phyloP scores from a whole-genome alignment of 108 stramenopile species.

The Discostella stelligeroides region DNA sequence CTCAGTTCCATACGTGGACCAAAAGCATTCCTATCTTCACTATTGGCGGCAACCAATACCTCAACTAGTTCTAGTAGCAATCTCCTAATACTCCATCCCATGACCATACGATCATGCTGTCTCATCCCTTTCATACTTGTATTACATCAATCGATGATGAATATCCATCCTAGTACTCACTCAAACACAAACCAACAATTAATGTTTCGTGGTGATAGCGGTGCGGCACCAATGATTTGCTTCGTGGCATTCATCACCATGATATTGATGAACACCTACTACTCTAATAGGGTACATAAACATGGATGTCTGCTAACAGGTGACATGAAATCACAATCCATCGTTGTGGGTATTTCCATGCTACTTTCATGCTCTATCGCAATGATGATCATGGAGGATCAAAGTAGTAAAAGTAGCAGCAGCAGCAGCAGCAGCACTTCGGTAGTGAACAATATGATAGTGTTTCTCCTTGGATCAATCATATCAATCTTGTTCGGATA shows the following conservation, averaged over 20 bases:
- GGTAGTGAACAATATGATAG: conserved; percentile 3
- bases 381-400: neutral
- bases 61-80: neutral
- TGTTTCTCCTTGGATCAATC: conserved; percentile 31
- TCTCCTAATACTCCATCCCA: neutral
- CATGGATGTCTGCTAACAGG: conserved; percentile 33
- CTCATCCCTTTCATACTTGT: conserved; percentile 10
- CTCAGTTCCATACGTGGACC: conserved; percentile 17
- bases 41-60: neutral
- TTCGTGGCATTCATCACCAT: conserved; percentile 8
- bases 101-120: conserved; percentile 12
- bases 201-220: neutral
- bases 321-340: conserved; percentile 38
- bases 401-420: no score
- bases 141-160: conserved; percentile 9
- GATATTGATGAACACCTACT: conserved; percentile 17
- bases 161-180: neutral
- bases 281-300: conserved; percentile 39
- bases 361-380: conserved; percentile 12
- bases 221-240: neutral
- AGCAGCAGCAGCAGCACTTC: neutral
- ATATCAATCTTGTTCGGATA: conserved; percentile 8
- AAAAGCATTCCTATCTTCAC: neutral
- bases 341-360: conserved; percentile 20
- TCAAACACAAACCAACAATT: neutral